Conservation (phyloP, 148 eudicot genomes). For the Cornus controversa region DNA sequence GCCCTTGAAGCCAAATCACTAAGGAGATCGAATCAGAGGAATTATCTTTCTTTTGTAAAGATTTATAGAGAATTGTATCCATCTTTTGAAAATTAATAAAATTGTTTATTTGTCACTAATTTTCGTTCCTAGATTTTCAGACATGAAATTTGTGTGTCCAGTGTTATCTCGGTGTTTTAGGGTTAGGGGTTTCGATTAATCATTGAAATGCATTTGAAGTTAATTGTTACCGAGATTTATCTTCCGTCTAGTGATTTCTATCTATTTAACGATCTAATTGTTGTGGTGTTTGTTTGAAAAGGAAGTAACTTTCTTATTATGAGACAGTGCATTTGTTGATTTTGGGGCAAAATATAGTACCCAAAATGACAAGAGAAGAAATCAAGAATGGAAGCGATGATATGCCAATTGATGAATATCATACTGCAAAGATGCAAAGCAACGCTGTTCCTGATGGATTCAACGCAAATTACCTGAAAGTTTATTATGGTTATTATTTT, state of each 20-base stretch:
- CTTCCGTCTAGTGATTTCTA: not conserved
- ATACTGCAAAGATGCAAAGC: conserved; percentile 20
- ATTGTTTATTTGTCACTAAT: no score
- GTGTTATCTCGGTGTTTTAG: not conserved
- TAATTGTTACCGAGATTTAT: not conserved
- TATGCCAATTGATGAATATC: conserved; percentile 51
- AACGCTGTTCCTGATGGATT: conserved; percentile 43
- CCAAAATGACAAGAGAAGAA: conserved; percentile 46
- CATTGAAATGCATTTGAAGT: not conserved
- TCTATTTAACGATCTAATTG: not conserved
- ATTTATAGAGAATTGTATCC: no score
- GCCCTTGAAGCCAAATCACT: no score
- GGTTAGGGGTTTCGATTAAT: not conserved
- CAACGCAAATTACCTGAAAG: conserved; percentile 59
- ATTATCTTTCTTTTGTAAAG: no score
- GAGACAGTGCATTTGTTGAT: not conserved
- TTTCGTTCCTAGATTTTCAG: no score
- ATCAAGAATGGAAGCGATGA: conserved; percentile 54
- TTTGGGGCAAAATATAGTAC: conserved; percentile 5
- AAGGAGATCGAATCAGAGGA: no score
- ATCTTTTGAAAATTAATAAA: no score
- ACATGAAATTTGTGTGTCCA: no score
- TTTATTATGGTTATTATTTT: conserved; percentile 57
- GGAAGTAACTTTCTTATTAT: not conserved
- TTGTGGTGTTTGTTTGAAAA: not conserved